phyloP scores from a whole-genome alignment of 257 asterid genomes.

The Cinchona pubescens region DNA sequence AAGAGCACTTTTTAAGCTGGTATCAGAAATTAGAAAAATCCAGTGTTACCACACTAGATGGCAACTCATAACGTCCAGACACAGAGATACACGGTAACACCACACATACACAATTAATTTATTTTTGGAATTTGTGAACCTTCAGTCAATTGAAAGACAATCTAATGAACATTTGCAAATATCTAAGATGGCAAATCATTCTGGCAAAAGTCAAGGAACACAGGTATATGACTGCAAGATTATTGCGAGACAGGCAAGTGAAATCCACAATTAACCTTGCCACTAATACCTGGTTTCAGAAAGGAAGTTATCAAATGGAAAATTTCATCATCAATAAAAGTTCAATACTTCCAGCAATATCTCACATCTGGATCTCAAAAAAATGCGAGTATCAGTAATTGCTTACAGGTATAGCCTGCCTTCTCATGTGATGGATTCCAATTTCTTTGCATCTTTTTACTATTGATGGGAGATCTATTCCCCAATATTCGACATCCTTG shows the following conservation, averaged over 20 bases:
- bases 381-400: neutral
- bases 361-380: neutral
- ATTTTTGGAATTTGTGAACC: neutral
- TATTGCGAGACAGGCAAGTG: neutral
- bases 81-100: neutral
- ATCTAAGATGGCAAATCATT: neutral
- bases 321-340: neutral
- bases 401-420: slow-evolving; percentile 99
- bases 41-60: neutral
- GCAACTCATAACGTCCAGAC: neutral
- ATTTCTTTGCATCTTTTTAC: slow-evolving; percentile 55
- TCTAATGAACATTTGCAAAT: neutral
- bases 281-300: neutral
- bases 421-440: slow-evolving; percentile 80
- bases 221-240: neutral
- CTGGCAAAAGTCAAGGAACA: neutral
- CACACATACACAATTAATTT: neutral
- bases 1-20: neutral
- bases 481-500: slow-evolving; percentile 77
- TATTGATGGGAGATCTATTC: slow-evolving; percentile 63
- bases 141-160: neutral
- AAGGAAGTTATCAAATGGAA: neutral
- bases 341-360: neutral
- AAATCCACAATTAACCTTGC: neutral
- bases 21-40: neutral